These are phyloP conservation scores for Arctium minus DNA, from an alignment of 129 eudicot genomes.

Conservation along the genomic window DNA sequence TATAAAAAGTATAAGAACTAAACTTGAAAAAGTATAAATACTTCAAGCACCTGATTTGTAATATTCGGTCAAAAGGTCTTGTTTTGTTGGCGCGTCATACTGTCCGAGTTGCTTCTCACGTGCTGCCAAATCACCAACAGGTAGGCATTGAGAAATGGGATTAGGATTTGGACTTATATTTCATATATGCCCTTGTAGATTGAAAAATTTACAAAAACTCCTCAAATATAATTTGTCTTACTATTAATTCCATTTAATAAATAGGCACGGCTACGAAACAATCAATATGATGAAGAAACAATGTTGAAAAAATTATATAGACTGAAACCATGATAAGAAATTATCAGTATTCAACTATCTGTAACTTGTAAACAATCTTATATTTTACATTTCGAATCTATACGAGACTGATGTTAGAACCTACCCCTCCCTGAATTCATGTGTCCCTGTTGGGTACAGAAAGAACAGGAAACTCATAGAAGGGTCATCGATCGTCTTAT, in stretches of 20 bases:
- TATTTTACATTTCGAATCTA: not conserved
- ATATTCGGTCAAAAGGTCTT: conserved; percentile 7
- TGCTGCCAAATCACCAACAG: conserved; percentile 24
- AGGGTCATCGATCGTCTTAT: not conserved
- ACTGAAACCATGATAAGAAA: not conserved
- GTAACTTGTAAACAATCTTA: not conserved
- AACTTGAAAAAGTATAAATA: not conserved
- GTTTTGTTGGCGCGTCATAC: conserved; percentile 15
- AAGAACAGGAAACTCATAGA: not conserved
- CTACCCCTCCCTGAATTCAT: not conserved
- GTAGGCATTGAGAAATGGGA: not conserved
- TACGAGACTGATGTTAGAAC: not conserved
- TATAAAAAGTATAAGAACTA: not conserved
- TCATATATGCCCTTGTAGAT: not conserved
- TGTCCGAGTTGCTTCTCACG: not conserved
- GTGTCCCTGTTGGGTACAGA: not conserved
- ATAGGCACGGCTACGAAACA: not conserved
- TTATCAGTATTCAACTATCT: not conserved
- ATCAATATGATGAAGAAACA: not conserved
- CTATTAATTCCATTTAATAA: not conserved
- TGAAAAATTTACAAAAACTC: not conserved
- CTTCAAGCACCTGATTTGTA: conserved; percentile 1
- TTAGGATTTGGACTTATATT: not conserved
- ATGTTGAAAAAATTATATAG: not conserved
- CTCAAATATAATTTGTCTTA: not conserved